Conservation (phyloP, 768 basidiomycete species). For the Cyclocybe aegerita region DNA sequence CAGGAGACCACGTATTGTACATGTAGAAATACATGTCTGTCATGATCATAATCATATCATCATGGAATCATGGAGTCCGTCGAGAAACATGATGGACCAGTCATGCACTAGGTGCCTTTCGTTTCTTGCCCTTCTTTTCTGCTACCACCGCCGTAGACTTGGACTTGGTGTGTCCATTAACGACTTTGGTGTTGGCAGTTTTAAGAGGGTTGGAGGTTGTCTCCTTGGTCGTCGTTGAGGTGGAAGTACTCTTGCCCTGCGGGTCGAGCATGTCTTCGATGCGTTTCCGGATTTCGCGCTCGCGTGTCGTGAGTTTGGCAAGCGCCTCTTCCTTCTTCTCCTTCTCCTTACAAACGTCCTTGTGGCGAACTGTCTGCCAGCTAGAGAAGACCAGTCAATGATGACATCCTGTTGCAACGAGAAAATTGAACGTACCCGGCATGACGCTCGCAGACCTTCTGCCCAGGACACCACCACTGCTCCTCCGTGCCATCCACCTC, state of each 20-base stretch:
- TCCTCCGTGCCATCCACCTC: constrained; percentile 42
- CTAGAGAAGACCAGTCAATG: constrained; percentile 31
- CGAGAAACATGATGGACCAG: constrained; percentile 21
- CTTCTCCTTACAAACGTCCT: constrained; percentile 74
- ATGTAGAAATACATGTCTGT: constrained; percentile 22
- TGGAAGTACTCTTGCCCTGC: constrained; percentile 23
- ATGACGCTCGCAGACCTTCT: constrained; percentile 77
- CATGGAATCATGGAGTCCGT: constrained; percentile 5
- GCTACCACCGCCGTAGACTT: constrained; percentile 36
- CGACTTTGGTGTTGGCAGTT: constrained; percentile 34
- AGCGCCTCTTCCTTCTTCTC: constrained; percentile 72
- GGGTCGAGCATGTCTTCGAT: constrained; percentile 74
- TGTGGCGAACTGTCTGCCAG: constrained; percentile 77
- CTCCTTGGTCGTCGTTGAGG: constrained; percentile 20
- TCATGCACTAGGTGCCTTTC: constrained; percentile 39
- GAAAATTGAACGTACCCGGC: constrained; percentile 50
- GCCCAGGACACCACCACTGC: constrained; percentile 81
- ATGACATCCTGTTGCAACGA: constrained; percentile 4
- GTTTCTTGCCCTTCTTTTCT: constrained; percentile 63
- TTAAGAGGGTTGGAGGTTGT: constrained; percentile 31
- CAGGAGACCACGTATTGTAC: neutral
- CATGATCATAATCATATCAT: constrained; percentile 20
- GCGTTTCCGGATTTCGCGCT: constrained; percentile 74
- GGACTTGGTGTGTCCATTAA: constrained; percentile 47
- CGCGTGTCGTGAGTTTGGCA: constrained; percentile 64